Conservation (phyloP, 148 eudicot genomes). For the Rhododendron simsii region DNA sequence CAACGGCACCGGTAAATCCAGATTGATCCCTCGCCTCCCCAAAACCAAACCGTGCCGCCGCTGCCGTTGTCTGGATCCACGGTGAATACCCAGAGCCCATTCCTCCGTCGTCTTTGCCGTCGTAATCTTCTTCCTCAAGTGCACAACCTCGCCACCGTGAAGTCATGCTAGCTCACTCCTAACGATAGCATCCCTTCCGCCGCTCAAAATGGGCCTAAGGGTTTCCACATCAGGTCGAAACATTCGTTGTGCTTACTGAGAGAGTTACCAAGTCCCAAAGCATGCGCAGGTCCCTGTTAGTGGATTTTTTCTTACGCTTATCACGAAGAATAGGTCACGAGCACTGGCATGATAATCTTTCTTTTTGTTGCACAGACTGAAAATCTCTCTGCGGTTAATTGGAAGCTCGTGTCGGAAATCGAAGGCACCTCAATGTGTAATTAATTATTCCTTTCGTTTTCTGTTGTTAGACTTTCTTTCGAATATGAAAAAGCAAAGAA, state of each 20-base stretch:
- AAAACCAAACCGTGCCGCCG: neutral
- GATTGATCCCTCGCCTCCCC: neutral
- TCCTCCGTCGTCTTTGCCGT: neutral
- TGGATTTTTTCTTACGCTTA: neutral
- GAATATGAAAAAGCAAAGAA: neutral
- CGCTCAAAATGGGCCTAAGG: neutral
- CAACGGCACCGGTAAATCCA: neutral
- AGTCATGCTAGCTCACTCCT: neutral
- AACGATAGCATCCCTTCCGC: neutral
- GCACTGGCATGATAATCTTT: neutral
- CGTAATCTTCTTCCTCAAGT: neutral
- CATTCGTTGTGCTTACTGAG: neutral
- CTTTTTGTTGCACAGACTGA: neutral
- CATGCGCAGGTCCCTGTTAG: slow-evolving; percentile 13
- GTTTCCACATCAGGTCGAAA: neutral
- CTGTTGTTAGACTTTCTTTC: neutral
- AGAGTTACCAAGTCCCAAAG: slow-evolving; percentile 5
- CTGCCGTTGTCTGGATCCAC: neutral
- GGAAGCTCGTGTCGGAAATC: neutral
- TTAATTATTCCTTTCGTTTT: neutral
- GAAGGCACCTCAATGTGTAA: neutral
- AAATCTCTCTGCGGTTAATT: slow-evolving; percentile 1
- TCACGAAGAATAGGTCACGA: neutral
- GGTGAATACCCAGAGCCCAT: neutral
- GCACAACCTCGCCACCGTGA: neutral